phyloP scores from a whole-genome alignment of 2,329 filamentous ascomycete genomes.

The Alternaria gansuensis region DNA sequence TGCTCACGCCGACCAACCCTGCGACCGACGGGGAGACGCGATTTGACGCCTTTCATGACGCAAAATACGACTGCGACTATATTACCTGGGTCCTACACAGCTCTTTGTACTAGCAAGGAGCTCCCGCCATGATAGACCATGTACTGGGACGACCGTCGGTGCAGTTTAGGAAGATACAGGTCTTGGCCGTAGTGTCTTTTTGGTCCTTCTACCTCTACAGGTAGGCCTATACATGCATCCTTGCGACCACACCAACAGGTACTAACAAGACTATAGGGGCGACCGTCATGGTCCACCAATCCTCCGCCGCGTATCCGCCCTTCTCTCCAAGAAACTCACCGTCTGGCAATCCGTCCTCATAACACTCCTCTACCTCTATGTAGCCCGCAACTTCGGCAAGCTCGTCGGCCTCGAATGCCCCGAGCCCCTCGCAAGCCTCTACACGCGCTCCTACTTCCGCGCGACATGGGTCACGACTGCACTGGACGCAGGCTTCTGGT shows the following conservation, averaged over 20 bases:
- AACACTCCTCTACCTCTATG: constrained; percentile 90
- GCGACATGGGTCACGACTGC: constrained; percentile 97
- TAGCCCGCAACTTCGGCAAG: constrained; percentile 91
- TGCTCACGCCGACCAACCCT: constrained; percentile 11
- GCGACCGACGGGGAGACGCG: constrained; percentile 9
- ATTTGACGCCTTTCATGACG: constrained; percentile 31
- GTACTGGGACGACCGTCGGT: constrained; percentile 89
- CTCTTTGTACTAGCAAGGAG: background rate
- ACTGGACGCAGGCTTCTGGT: constrained; percentile 97
- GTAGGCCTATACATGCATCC: constrained; percentile 56
- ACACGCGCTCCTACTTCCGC: constrained; percentile 89
- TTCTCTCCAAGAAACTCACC: constrained; percentile 76
- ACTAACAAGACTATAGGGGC: constrained; percentile 65
- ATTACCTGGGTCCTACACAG: constrained; percentile 8
- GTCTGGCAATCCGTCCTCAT: constrained; percentile 89
- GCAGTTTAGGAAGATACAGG: constrained; percentile 90
- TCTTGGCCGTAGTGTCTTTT: constrained; percentile 88
- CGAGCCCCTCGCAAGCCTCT: constrained; percentile 92
- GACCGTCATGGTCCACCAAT: constrained; percentile 87
- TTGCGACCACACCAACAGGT: constrained; percentile 1
- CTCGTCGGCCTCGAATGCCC: constrained; percentile 89
- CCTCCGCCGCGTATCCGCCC: constrained; percentile 73
- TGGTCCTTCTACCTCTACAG: constrained; percentile 86
- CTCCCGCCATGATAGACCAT: constrained; percentile 69
- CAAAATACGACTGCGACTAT: background rate